phyloP scores from a whole-genome alignment of 2,329 filamentous ascomycete species.

The Elsinoe australis region DNA sequence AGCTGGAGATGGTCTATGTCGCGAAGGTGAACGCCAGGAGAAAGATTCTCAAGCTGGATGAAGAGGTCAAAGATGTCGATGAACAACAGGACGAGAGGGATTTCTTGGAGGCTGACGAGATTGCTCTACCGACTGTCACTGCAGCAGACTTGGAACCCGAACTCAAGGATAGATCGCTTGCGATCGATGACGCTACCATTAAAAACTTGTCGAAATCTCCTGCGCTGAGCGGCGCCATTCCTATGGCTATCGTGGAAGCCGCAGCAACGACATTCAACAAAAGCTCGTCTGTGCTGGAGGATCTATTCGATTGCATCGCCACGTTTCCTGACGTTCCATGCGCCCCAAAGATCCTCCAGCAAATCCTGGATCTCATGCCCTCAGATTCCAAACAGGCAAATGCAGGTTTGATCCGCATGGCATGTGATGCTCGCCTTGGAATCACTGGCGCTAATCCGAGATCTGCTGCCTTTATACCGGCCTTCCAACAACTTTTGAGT shows the following conservation, averaged over 20 bases:
- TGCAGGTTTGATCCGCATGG: conserved; percentile 52
- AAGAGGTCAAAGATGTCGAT: conserved; percentile 36
- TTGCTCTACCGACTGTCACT: conserved; percentile 52
- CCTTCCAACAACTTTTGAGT: conserved; percentile 58
- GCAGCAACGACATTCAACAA: conserved; percentile 70
- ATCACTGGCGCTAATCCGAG: conserved; percentile 56
- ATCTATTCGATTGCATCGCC: conserved; percentile 74
- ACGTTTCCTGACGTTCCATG: conserved; percentile 61
- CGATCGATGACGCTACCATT: conserved; percentile 48
- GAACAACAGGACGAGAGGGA: conserved; percentile 33
- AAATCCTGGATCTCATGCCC: conserved; percentile 60
- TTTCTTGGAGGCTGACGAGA: conserved; percentile 46
- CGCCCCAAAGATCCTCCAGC: conserved; percentile 58
- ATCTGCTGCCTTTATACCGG: conserved; percentile 64
- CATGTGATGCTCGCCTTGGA: conserved; percentile 55
- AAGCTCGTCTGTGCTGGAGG: conserved; percentile 53
- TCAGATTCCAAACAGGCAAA: conserved; percentile 46
- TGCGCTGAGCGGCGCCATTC: conserved; percentile 85
- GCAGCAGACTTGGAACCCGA: conserved; percentile 55
- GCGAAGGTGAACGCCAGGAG: conserved; percentile 69
- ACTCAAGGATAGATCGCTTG: conserved; percentile 38
- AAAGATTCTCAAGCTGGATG: conserved; percentile 57
- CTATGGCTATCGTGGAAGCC: conserved; percentile 82
- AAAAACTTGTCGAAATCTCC: conserved; percentile 63
- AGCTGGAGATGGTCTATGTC: conserved; percentile 88